Evolutionary conservation across 106 monocot genomes (phyloP), one percentile per base, ranked within the genome.

Genomic region (Allium sativum): DNA sequence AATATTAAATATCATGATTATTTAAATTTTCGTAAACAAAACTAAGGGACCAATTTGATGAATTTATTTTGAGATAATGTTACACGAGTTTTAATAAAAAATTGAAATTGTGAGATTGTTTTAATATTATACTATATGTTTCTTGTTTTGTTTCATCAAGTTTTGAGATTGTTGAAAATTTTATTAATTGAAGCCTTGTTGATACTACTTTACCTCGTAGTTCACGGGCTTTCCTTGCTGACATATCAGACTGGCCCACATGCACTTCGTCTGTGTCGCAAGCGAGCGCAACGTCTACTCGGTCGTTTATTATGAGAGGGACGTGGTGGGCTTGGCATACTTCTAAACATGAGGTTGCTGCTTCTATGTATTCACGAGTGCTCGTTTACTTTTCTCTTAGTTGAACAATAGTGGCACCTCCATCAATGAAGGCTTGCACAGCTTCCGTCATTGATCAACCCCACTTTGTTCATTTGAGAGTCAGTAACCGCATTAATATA

Each of bases 401-500:
- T 59, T 98, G 96, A 48, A 98, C 52, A 52, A 98, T 98, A 9
- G 96, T 98, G 31, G 96, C 91, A 44, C 96, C 96, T 64, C 96
- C 96, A 68, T 85, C 80, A 44, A 98, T 78, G 62, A 73, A 84
- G 72, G 82, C 81, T 77, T 70, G 63, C 42, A 98, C 88, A 19
- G 92, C 87, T 68, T 91, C 91, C 5, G 75, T 53, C 62, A 92
- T 85, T 59, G 88, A 83, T 18, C 85, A 84, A 19, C 78, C 82
- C 96, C 96, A 98, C 56, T 78, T 74, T 81, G 40, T 98, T 92
- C 96, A 98, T 92, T 61, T 76, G 76, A 45, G 96, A 88, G 65
- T 98, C 91, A n/a, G 96, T 98, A 20, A 98, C 87, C 1, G 96
- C 92, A 77, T 98, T n/a, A n/a, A n/a, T n/a, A n/a, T n/a, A n/a